Evolutionary conservation across 805 yeast species (phyloP), one percentile per base, ranked within the genome.

Genomic region (Suhomyces faveliae): DNA sequence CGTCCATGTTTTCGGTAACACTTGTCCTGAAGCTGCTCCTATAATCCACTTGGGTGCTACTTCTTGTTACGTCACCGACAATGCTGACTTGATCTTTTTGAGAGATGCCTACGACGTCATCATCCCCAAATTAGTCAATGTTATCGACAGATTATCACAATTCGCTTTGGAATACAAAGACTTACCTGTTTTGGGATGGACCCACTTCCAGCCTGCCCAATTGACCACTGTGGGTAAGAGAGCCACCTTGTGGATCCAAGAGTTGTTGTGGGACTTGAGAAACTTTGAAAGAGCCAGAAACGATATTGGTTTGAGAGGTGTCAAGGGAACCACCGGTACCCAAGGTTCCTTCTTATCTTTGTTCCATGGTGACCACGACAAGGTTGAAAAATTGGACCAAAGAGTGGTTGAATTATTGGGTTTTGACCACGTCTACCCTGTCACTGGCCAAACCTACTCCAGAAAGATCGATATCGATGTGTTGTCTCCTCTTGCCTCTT

Each of bases 161-260:
- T 94, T 94, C 68, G 98, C 99, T 40, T 66, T 89, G 54, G 83
- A 87, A 68, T 82, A 92, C 78, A 94, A 94, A 75, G 98, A 94
- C 69, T 71, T 91, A 71, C 98, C 99, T 30, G 97, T 91, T 39
- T 79, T 94, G 56, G 99, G 99, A 29, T 94, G 98, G 98, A 94
- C 99, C 49, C 99, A 94, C 72, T 94, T 94, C 83, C 99, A 94
- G 77, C 99, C 99, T 12, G 99, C 99, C 46, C 99, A 94, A 76
- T 82, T 94, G 68, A 92, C 98, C 57, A 94, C 99, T 27, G 96
- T 94, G 54, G 99, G 99, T 68, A 94, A 94, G 78, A 86, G 99
- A 74, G 95, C 96, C 48, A 90, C 97, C 40, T 77, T 94, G 64
- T 94, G 99, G 99, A 77, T 94, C 60, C 99, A 94, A 78, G 99